Conservation (phyloP, 169 alveolate species). For the Plasmodium vivax region DNA sequence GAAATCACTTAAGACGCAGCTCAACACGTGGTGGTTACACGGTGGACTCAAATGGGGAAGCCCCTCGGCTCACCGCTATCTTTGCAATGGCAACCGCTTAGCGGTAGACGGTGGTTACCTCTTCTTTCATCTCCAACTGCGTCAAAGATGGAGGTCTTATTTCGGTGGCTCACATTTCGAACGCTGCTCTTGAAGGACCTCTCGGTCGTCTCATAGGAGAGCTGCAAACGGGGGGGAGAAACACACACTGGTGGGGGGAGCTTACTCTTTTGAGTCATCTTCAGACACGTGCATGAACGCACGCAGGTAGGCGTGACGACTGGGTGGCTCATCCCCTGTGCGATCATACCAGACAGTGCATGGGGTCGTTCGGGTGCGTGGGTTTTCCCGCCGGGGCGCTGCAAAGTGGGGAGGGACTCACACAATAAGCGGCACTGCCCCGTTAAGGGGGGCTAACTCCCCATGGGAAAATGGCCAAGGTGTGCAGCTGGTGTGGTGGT, state of each 20-base stretch:
- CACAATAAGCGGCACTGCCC: not conserved
- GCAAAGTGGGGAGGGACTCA: not conserved
- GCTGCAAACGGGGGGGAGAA: not conserved
- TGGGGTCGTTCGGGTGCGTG: not conserved
- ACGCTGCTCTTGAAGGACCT: slow-evolving; percentile 6
- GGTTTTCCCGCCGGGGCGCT: not conserved
- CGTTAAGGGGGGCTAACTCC: not conserved
- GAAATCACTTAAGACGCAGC: not conserved
- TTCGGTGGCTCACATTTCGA: slow-evolving; percentile 35
- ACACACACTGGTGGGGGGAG: not conserved
- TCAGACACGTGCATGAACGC: not conserved
- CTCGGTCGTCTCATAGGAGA: not conserved
- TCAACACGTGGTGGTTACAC: not conserved
- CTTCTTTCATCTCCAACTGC: not conserved
- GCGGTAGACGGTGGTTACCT: not conserved
- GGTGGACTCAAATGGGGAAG: not conserved
- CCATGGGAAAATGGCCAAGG: not conserved
- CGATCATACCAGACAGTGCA: not conserved
- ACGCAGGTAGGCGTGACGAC: not conserved
- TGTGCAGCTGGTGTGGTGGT: not conserved
- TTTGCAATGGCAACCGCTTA: not conserved
- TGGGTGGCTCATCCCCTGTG: not conserved
- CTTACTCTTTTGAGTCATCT: not conserved
- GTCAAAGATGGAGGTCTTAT: slow-evolving; percentile 44
- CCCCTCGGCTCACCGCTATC: not conserved